Evolutionary conservation across 2,329 filamentous ascomycete species (phyloP).

Genomic region (Aspergillus sp.): DNA sequence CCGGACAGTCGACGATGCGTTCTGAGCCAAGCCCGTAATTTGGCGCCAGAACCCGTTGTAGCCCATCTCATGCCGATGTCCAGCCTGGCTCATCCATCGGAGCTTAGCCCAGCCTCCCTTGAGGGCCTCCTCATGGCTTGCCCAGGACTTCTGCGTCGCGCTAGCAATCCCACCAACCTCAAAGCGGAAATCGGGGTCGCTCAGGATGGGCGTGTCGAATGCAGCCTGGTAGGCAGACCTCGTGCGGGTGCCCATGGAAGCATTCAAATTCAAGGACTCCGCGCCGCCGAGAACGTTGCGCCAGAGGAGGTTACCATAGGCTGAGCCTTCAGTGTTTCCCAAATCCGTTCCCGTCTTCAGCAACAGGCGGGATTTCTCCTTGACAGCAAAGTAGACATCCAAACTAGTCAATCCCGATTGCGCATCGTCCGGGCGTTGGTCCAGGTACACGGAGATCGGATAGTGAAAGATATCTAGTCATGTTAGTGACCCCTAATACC

Average conservation of each 20-base stretch:
- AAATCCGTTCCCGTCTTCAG: constrained; percentile 92
- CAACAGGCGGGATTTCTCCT: constrained; percentile 72
- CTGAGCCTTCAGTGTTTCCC: constrained; percentile 87
- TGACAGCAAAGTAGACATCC: constrained; percentile 67
- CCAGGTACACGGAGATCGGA: constrained; percentile 71
- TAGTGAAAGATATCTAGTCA: constrained; percentile 89
- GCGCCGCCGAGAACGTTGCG: constrained; percentile 93
- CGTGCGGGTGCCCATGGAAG: constrained; percentile 80
- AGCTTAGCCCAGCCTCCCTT: constrained; percentile 69
- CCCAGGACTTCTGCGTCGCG: constrained; percentile 81
- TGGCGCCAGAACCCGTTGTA: constrained; percentile 84
- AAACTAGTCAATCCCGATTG: constrained; percentile 59
- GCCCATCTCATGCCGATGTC: constrained; percentile 65
- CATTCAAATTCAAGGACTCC: constrained; percentile 79
- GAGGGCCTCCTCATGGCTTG: constrained; percentile 82
- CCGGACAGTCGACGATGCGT: constrained; percentile 72
- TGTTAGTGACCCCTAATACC: too few relatives aligned
- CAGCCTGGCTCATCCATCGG: constrained; percentile 57
- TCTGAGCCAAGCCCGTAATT: constrained; percentile 64
- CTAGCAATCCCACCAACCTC: constrained; percentile 74
- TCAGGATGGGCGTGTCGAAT: constrained; percentile 71
- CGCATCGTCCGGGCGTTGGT: constrained; percentile 61
- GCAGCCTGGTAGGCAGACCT: constrained; percentile 82
- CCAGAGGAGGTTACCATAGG: constrained; percentile 76
- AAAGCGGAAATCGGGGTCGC: constrained; percentile 71